Conservation (phyloP, 768 basidiomycete genomes). For the Suillus sp. region DNA sequence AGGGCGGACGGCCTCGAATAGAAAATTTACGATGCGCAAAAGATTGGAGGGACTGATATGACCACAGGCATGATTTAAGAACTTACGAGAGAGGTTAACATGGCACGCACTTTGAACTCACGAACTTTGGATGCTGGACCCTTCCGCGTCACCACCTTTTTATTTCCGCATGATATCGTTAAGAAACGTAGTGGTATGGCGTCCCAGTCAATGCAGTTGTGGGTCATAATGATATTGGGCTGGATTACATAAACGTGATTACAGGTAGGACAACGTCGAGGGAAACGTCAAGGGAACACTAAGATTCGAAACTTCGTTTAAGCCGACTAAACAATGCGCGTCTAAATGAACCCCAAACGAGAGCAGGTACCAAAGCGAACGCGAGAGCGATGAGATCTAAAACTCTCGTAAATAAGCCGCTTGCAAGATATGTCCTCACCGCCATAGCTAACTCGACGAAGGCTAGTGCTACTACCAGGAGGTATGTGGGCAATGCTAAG, state of each 20-base stretch:
- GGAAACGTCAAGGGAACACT: too few species aligned
- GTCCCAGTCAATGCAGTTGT: conserved; percentile 32
- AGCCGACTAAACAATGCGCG: too few species aligned
- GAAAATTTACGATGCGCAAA: neutral
- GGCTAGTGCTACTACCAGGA: too few species aligned
- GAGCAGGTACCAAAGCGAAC: too few species aligned
- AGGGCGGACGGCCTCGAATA: neutral
- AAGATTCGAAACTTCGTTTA: too few species aligned
- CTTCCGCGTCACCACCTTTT: neutral
- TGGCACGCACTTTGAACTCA: neutral
- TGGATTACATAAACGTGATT: neutral
- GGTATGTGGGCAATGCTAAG: too few species aligned
- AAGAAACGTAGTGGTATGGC: conserved; percentile 22
- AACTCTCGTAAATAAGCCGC: too few species aligned
- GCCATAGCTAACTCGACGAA: too few species aligned
- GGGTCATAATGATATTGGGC: conserved; percentile 18
- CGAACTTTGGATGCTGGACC: conserved; percentile 3
- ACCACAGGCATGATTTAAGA: neutral
- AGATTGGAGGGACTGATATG: neutral
- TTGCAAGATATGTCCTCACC: too few species aligned
- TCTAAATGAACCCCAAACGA: too few species aligned
- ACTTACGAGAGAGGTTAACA: neutral
- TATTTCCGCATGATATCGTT: neutral
- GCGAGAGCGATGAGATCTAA: too few species aligned
- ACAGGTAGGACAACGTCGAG: neutral